Base-by-base conservation (phyloP, 1,139 yeast species). In the Yamadazyma dendronema region DNA sequence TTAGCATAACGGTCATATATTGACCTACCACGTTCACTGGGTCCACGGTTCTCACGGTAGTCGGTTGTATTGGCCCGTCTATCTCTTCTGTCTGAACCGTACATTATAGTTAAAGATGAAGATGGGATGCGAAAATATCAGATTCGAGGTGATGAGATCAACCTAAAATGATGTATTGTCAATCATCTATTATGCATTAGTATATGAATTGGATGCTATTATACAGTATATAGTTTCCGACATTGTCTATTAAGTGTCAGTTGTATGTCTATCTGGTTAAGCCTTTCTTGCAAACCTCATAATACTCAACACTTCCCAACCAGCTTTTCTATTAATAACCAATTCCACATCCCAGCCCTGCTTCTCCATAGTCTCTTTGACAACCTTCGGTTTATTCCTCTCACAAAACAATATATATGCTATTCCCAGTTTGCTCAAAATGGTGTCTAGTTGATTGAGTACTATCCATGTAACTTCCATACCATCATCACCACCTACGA, bases 251-350 rank as follows among this genome's bases (percentile, higher is more conserved):
- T 21, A 21, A 7, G 10, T 7, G 7, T 21, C 23, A 21, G 10
- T 7, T 28, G 19, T 15, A 19, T 19, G 9, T 19, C 22, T 19
- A 19, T 19, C 22, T 19, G 9, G 6, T 19, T 7, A 7, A 7
- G 22, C 22, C 6, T 19, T 19, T 19, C 22, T 19, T 6, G 22
- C 7, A 40, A 83, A 81, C 43, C 74, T 68, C 54, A 81, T 72
- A 11, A 92, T 83, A 42, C 87, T 77, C 27, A 92, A 65, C n/a
- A 85, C 92, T 59, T 92, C 98, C 96, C 97, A 88, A 0, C 97
- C 97, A 0, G 97, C 96, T 51, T 85, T 86, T 38, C 96, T 68
- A 36, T 72, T 67, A 7, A 79, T 70, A 2, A 85, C 65, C 16
- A 61, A 48, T 4, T 66, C 65, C 0, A 75, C 79, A 0, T 39